Base-by-base conservation (phyloP, 2,329 filamentous ascomycete species). In the Talaromyces amestolkiae region DNA sequence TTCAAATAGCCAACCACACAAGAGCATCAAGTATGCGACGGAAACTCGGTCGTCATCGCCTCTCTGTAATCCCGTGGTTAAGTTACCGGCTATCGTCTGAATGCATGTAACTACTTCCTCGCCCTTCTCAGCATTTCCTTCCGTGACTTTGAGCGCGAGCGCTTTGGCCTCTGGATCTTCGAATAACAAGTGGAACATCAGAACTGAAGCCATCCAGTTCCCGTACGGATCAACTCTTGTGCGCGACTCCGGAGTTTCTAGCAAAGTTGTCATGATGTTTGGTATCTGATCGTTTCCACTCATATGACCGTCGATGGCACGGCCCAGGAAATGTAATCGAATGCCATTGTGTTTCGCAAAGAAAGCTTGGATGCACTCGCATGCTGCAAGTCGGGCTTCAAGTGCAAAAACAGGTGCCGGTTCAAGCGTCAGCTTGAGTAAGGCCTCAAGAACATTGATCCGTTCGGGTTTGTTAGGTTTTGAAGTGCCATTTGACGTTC, bases 31-130 rank as follows among this genome's bases (percentile, higher is more conserved):
- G 74, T 97, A 97, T 5, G 91, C 94, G 49, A 96, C 86, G 0
- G 90, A 84, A 68, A 96, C 85, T 35, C 93, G 86, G 70, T 91
- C 86, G 72, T 98, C 92, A 58, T 93, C 89, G 15, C 86, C 86
- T 45, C 89, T 86, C 70, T 92, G 88, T 17, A 97, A 82, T 3
- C 91, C 90, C 61, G 88, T 87, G 39, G 96, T 86, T n/a, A 99
- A 83, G 73, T 97, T 94, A 4, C 91, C 90, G 9, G 93, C 87
- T 66, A 98, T 86, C 1, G 89, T 90, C 76, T 99, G 95, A 60
- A 99, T 92, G 72, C 92, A 92, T 0, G 94, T 97, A 13, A 99
- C 90, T 13, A 97, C 92, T 77, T 99, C 95, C 79, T 99, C 95
- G 3, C 94, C 95, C 70, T 85, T 91, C 39, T 90, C 89, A 24